Evolutionary conservation across 2,329 filamentous ascomycete genomes (phyloP).

Genomic region (Hymenoscyphus occultus): DNA sequence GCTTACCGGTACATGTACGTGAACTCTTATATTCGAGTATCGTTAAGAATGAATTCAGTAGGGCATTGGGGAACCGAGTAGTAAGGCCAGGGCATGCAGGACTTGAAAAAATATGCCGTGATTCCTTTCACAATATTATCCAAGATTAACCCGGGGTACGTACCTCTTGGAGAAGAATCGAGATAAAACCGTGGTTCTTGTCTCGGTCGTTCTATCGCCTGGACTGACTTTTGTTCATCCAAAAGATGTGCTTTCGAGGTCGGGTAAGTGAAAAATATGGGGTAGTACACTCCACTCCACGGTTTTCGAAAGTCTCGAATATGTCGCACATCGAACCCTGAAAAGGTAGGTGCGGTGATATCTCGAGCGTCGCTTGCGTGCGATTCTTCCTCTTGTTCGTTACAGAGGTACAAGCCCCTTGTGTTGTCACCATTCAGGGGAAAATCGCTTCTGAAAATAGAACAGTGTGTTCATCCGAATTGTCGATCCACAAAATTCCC

Average conservation of each 20-base stretch:
- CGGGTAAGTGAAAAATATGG: not conserved
- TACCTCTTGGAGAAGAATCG: too few species aligned
- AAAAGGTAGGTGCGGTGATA: not conserved
- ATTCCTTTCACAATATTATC: not conserved
- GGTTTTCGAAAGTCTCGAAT: not conserved
- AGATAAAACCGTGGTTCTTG: too few species aligned
- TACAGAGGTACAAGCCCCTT: not conserved
- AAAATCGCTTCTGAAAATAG: slow-evolving; percentile 3
- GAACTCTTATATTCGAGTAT: not conserved
- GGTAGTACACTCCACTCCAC: not conserved
- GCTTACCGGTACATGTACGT: too few species aligned
- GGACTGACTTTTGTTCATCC: too few species aligned
- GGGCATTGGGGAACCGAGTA: not conserved
- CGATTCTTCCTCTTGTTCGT: not conserved
- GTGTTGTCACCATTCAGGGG: not conserved
- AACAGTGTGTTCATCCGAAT: not conserved
- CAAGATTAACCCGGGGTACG: too few species aligned
- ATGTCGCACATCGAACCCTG: not conserved
- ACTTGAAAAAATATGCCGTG: not conserved
- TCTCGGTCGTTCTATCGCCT: too few species aligned
- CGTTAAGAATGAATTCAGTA: not conserved
- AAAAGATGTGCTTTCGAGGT: not conserved
- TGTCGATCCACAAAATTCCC: not conserved
- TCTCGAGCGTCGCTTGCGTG: not conserved
- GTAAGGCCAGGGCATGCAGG: not conserved